A percentile compares a stretch with the other conserved stretches of the same genome.
These are phyloP conservation scores for Neofusicoccum laricinum DNA, from an alignment of 2,329 filamentous ascomycete species.

Conservation along the genomic window DNA sequence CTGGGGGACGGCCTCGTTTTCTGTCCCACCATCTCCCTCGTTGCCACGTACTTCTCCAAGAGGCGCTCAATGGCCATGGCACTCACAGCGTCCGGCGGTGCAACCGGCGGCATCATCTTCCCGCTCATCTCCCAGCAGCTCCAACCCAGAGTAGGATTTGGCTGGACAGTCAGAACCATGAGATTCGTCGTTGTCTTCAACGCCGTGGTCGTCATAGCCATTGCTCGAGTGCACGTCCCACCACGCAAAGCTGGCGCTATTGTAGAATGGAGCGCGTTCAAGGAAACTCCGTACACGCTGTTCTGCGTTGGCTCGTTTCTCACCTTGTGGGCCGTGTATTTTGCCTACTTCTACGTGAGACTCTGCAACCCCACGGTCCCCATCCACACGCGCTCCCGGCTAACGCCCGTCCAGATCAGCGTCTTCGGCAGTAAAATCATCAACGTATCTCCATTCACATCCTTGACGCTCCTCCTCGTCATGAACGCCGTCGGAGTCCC, in stretches of 20 bases:
- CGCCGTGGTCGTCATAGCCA: constrained; percentile 34
- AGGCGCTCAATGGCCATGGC: constrained; percentile 60
- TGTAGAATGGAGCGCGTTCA: constrained; percentile 13
- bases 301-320: constrained; percentile 44
- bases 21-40: constrained; percentile 28
- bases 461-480: constrained; percentile 50
- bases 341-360: constrained; percentile 54
- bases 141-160: constrained; percentile 60
- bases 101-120: constrained; percentile 62
- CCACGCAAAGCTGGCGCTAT: constrained; percentile 40
- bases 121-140: constrained; percentile 53
- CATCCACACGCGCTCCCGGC: not conserved
- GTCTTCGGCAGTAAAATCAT: constrained; percentile 21
- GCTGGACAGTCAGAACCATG: constrained; percentile 61
- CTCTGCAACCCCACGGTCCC: no score
- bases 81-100: constrained; percentile 57
- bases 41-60: constrained; percentile 56
- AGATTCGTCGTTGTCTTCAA: constrained; percentile 58
- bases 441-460: constrained; percentile 44
- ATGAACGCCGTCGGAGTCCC: constrained; percentile 51
- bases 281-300: constrained; percentile 48
- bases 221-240: constrained; percentile 38
- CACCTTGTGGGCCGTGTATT: constrained; percentile 50
- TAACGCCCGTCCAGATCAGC: not conserved
- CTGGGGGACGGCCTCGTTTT: constrained; percentile 37